Evolutionary conservation across 805 yeast genomes (phyloP).

Genomic region (Suhomyces kilbournensis): DNA sequence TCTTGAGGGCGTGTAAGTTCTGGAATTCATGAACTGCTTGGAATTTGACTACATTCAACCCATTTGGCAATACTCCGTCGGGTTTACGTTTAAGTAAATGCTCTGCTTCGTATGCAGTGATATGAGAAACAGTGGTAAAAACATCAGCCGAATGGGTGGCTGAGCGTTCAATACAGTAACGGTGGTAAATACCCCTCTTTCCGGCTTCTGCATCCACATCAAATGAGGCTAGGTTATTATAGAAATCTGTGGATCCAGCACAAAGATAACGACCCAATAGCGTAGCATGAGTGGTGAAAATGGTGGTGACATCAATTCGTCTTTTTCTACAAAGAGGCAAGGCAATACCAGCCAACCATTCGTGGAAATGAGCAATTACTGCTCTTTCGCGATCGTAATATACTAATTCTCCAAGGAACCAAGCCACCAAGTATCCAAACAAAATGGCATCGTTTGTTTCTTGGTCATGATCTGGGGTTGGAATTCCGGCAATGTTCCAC

Average conservation of each 20-base stretch:
- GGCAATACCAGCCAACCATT: slow-evolving; percentile 97
- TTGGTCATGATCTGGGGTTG: slow-evolving; percentile 82
- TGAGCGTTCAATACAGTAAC: slow-evolving; percentile 94
- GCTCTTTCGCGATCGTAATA: slow-evolving; percentile 81
- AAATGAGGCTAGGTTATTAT: slow-evolving; percentile 81
- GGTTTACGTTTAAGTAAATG: slow-evolving; percentile 92
- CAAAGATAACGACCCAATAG: slow-evolving; percentile 90
- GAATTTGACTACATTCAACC: slow-evolving; percentile 91
- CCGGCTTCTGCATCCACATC: slow-evolving; percentile 99
- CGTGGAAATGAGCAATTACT: slow-evolving; percentile 91
- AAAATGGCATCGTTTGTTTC: slow-evolving; percentile 93
- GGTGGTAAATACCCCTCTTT: slow-evolving; percentile 92
- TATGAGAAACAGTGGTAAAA: slow-evolving; percentile 94
- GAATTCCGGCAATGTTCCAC: slow-evolving; percentile 90
- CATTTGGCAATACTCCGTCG: slow-evolving; percentile 96
- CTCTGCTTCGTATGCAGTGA: slow-evolving; percentile 95
- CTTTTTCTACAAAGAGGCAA: slow-evolving; percentile 89
- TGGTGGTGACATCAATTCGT: slow-evolving; percentile 88
- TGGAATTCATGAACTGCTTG: slow-evolving; percentile 98
- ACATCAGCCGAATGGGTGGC: slow-evolving; percentile 96
- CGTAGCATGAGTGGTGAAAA: slow-evolving; percentile 97
- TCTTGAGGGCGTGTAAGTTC: slow-evolving; percentile 87
- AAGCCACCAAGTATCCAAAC: slow-evolving; percentile 89
- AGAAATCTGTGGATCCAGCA: slow-evolving; percentile 95
- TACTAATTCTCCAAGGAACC: slow-evolving; percentile 96